Evolutionary conservation across 129 eudicot species (phyloP), one percentile per base, ranked within the genome.

Genomic region (Escallonia rubra): DNA sequence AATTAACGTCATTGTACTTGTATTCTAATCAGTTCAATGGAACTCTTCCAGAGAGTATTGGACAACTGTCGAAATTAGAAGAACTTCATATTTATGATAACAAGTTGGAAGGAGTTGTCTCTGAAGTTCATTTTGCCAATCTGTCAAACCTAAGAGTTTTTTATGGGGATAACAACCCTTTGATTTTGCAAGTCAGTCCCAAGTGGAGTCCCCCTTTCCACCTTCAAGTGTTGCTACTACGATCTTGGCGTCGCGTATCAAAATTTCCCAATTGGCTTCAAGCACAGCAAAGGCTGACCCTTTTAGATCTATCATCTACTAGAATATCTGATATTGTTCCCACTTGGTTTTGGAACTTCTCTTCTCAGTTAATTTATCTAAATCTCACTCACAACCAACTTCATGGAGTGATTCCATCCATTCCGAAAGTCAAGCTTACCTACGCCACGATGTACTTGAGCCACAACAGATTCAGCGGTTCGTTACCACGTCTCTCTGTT

Each of bases 151-250:
- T 83, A 7, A 10, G 8, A 5, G 34, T 39, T 12, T 61, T 79
- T 11, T 43, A 14, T 5, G 85, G 71, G 9, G 16, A 61, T 8
- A 53, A n/a, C 55, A 83, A 83, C 57, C 43, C 13, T 41, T 47
- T 83, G 71, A 70, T 59, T 58, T 57, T 76, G 23, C 66, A 79
- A 45, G 44, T 61, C 0, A 45, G 3, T 65, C 10, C 41, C 6
- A 48, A 75, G 14, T 80, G 85, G 85, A 54, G 67, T 57, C 81
- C 85, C 7, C 78, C 85, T 56, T 80, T 80, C 39, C 78, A 67
- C 75, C 78, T 80, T 16, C 10, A 12, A 1, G 10, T 0, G 8
- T 3, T 76, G 63, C 23, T 4, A 49, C 38, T 80, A 9, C 66
- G 75, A 57, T 67, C 69, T 50, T 80, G 81, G 74, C 71, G 57